Percentiles rank a stretch among this genome's conserved stretches.
Conservation (phyloP, 129 eudicot species). For the Lactuca saligna region DNA sequence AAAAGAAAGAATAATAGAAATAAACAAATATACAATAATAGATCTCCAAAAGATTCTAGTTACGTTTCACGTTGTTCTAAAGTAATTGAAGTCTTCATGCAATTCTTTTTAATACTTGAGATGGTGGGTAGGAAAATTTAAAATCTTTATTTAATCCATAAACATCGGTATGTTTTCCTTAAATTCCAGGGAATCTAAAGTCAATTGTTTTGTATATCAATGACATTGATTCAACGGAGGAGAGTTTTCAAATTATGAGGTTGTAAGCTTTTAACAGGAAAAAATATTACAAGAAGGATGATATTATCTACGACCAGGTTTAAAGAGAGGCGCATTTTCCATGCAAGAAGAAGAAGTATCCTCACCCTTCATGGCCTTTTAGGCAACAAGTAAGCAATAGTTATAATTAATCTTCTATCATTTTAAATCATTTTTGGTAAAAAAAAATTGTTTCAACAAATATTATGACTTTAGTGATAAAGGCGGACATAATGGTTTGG, state of each 20-base stretch:
- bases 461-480: neutral
- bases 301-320: constrained; percentile 64
- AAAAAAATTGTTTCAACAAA: too few species aligned
- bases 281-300: too few species aligned
- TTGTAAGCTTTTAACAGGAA: neutral
- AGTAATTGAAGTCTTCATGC: constrained; percentile 1
- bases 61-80: too few species aligned
- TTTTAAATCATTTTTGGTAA: neutral
- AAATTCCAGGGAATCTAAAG: constrained; percentile 11
- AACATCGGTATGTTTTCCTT: constrained; percentile 14
- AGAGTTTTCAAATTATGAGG: neutral
- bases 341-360: constrained; percentile 62
- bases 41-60: too few species aligned
- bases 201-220: neutral
- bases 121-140: constrained; percentile 10
- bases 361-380: constrained; percentile 60
- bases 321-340: constrained; percentile 65
- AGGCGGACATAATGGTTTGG: constrained; percentile 29
- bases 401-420: neutral
- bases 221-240: too few species aligned
- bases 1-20: too few species aligned
- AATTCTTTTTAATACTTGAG: constrained; percentile 9
- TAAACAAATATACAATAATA: too few species aligned
- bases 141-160: constrained; percentile 14
- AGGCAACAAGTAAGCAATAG: constrained; percentile 80